Evolutionary conservation across 495 filamentous ascomycete genomes (phyloP).

Genomic region (Paragyromitra xinjiangensis): DNA sequence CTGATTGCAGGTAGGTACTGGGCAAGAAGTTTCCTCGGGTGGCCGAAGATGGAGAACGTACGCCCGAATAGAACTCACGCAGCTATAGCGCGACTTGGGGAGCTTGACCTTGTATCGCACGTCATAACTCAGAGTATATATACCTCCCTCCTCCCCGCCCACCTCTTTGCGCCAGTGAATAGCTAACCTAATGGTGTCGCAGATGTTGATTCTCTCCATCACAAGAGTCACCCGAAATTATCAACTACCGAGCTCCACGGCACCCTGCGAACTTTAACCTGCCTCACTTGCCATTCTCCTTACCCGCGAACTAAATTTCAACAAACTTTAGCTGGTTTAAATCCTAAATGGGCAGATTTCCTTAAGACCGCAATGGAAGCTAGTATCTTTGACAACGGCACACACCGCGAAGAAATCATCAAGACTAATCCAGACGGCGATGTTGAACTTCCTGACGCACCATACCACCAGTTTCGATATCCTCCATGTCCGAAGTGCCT

Average conservation of each 20-base stretch:
- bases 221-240: constrained; percentile 75
- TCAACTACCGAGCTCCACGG: constrained; percentile 88
- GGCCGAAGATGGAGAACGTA: constrained; percentile 79
- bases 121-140: constrained; percentile 85
- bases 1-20: constrained; percentile 69
- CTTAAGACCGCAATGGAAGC: constrained; percentile 72
- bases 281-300: constrained; percentile 76
- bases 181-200: background rate
- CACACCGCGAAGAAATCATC: constrained; percentile 73
- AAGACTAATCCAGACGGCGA: constrained; percentile 94
- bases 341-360: constrained; percentile 86
- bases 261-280: constrained; percentile 80
- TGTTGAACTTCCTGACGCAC: constrained; percentile 86
- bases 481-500: constrained; percentile 87
- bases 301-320: constrained; percentile 79
- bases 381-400: constrained; percentile 79
- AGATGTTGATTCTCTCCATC: constrained; percentile 94
- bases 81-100: constrained; percentile 74
- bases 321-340: constrained; percentile 74
- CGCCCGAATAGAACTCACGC: constrained; percentile 81
- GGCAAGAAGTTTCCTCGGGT: constrained; percentile 93
- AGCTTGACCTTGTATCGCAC: constrained; percentile 73
- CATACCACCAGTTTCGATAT: constrained; percentile 89
- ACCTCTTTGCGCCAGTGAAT: background rate
- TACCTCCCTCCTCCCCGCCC: background rate